These are phyloP conservation scores for Penicillium cataractarum DNA, from an alignment of 495 filamentous ascomycete species.

Conservation along the genomic window DNA sequence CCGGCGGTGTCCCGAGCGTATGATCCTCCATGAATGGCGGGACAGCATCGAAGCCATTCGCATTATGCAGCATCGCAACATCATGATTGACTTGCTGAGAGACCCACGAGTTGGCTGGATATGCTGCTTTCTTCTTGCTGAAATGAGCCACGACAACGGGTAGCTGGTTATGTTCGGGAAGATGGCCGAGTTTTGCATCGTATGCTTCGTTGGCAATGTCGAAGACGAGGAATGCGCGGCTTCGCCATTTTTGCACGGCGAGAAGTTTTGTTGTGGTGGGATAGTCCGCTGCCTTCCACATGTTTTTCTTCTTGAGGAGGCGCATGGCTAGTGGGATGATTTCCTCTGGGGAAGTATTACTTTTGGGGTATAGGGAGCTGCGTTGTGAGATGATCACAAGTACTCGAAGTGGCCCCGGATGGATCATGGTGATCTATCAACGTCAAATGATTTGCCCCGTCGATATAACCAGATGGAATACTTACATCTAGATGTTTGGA, in stretches of 20 bases:
- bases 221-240: conserved; percentile 31
- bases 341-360: conserved; percentile 25
- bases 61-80: conserved; percentile 33
- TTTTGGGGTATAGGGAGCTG: conserved; percentile 22
- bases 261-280: conserved; percentile 20
- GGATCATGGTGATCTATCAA: conserved; percentile 15
- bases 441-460: not conserved
- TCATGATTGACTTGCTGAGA: conserved; percentile 32
- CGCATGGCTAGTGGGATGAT: conserved; percentile 23
- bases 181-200: conserved; percentile 30
- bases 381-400: conserved; percentile 33
- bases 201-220: conserved; percentile 31
- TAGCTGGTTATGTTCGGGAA: conserved; percentile 32
- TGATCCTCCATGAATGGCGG: conserved; percentile 34
- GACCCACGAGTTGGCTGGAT: conserved; percentile 26
- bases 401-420: conserved; percentile 22
- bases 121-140: conserved; percentile 32
- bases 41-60: conserved; percentile 28
- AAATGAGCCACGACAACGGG: conserved; percentile 31
- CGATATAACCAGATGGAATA: not conserved
- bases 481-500: not conserved
- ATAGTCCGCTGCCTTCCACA: not conserved
- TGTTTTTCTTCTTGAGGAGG: conserved; percentile 20
- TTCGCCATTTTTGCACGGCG: conserved; percentile 31
- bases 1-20: conserved; percentile 23